Base-by-base conservation (phyloP, 495 filamentous ascomycete genomes). In the Annulohypoxylon bovei region DNA sequence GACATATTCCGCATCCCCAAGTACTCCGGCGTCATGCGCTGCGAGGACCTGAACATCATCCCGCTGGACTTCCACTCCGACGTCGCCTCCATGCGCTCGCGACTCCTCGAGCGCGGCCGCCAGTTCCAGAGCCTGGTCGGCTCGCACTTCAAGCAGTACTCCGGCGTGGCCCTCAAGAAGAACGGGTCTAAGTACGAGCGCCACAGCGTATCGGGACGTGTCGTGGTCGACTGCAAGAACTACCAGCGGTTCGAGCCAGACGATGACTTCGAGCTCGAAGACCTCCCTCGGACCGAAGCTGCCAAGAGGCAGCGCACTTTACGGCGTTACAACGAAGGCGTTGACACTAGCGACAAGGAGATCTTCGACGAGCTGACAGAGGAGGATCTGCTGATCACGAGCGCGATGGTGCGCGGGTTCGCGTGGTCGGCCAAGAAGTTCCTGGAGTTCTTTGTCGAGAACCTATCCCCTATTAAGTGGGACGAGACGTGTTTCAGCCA, bases 401-500 rank as follows among this genome's bases (percentile, higher is more conserved):
- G 74, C 37, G 40, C 77, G 7, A 78, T 63, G 2, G 77, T 79
- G 12, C 68, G 80, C 27, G 79, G 80, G 1, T 81, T 80, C 50
- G 77, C 76, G 7, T 80, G 81, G 14, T 52, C 67, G 3, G 39
- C 23, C 39, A 78, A 77, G 71, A 47, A 47, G 9, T 79, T 80
- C 52, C 35, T 81, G 0, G 74, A 81, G 63, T 77, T 81, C 44
- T 77, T 75, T 28, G 73, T 76, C 6, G 73, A 80, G 9, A 62
- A 79, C 0, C 30, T 81, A 8, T 12, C 47, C 1, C 67, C 74
- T 2, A 74, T 75, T 20, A 60, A 71, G 56, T 78, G 75, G 75
- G 75, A 79, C 56, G 57, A 72, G 0, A 50, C 54, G 8, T 79
- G 72, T 40, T 90, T 91, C 64, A 82, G 87, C 6, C 77, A 82